Base-by-base conservation (phyloP, 2,329 filamentous ascomycete species). In the Claviceps citrina region DNA sequence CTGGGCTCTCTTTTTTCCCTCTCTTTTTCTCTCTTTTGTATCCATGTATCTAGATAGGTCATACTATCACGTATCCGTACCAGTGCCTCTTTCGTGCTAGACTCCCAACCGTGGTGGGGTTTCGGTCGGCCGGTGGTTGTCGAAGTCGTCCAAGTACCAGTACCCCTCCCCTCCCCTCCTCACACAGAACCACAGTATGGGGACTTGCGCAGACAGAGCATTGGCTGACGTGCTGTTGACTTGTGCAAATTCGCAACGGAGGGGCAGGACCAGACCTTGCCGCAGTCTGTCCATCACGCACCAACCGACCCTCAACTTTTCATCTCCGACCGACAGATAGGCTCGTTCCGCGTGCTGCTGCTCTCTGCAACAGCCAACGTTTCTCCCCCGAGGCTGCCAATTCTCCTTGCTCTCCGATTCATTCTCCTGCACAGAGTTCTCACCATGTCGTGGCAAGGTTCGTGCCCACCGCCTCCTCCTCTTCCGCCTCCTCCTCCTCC, bases 401-500 rank as follows among this genome's bases (percentile, higher is more conserved):
- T 18, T 15, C 41, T 36, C 28, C 35, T 31, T 38, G 25, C 25
- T 38, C 24, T 43, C 31, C 28, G 20, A 28, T 20, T 20, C 34
- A 26, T 36, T 22, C 35, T 33, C 27, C 15, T 26, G 22, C 38
- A 22, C 45, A 38, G 24, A 39, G 8, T 40, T 45, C 38, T 46
- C 50, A 73, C 52, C 57, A 81, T 83, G 78, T 82, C 78, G 63
- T 82, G 78, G 78, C 78, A 84, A 79, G 75, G 80, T 83, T 55
- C 53, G 55, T 55, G 26, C 27, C 26, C 36, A 24, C 36, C 8
- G n/a, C 36, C 10, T 28, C n/a, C n/a, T n/a, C n/a, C n/a, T n/a
- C n/a, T n/a, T n/a, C n/a, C n/a, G n/a, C n/a, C n/a, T n/a, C 26
- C 36, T 16, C 36, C 8, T 9, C 36, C 10, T 28, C n/a, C 35